Evolutionary conservation across 2,329 filamentous ascomycete species (phyloP).

Genomic region (Calonectria hawksworthii): DNA sequence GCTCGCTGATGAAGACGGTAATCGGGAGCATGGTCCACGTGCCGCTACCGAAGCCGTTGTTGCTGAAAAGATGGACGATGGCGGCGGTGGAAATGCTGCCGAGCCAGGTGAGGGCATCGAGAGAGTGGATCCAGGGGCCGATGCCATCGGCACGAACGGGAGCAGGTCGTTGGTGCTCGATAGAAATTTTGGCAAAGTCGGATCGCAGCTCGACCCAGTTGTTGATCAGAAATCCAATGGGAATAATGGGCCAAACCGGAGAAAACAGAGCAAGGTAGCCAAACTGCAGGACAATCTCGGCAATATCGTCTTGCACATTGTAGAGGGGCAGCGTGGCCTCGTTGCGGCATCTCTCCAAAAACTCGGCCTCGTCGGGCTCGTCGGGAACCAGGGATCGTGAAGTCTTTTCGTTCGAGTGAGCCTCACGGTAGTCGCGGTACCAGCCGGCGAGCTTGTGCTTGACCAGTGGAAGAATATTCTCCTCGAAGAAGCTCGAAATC

Average conservation of each 20-base stretch:
- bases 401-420: slow-evolving; percentile 55
- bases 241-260: slow-evolving; percentile 81
- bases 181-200: slow-evolving; percentile 82
- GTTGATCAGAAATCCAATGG: slow-evolving; percentile 80
- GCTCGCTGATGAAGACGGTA: slow-evolving; percentile 80
- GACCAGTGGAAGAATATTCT: slow-evolving; percentile 77
- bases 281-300: slow-evolving; percentile 81
- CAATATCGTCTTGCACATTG: slow-evolving; percentile 80
- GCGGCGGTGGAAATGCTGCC: slow-evolving; percentile 81
- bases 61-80: slow-evolving; percentile 80
- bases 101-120: slow-evolving; percentile 79
- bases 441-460: slow-evolving; percentile 69
- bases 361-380: slow-evolving; percentile 72
- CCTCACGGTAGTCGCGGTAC: slow-evolving; percentile 58
- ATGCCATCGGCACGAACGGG: slow-evolving; percentile 80
- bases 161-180: slow-evolving; percentile 79
- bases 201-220: slow-evolving; percentile 84
- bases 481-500: slow-evolving; percentile 78
- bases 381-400: slow-evolving; percentile 67
- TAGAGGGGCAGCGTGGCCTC: slow-evolving; percentile 78
- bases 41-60: slow-evolving; percentile 66
- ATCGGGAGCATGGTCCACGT: slow-evolving; percentile 77
- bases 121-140: slow-evolving; percentile 78
- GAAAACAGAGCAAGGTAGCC: slow-evolving; percentile 82
- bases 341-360: slow-evolving; percentile 74